Evolutionary conservation across 192 early-diverging fungal species (phyloP).

Genomic region (Linnemannia schmuckeri): DNA sequence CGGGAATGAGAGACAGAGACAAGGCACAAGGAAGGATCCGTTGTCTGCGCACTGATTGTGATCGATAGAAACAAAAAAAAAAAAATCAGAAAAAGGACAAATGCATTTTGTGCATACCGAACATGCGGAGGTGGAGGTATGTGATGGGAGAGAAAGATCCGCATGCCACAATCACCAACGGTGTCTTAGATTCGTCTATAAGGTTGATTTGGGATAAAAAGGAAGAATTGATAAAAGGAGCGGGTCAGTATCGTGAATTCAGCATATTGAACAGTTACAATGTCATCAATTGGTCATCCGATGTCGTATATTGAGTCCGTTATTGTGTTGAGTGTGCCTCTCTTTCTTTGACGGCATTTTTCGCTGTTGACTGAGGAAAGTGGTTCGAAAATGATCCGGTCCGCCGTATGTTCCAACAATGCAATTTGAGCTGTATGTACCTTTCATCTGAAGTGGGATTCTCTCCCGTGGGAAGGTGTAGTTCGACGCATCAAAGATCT

Average conservation of each 20-base stretch:
- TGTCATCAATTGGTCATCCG: slow-evolving; percentile 8
- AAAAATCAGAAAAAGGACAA: not conserved
- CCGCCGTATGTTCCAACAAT: not conserved
- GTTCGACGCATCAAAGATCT: slow-evolving; percentile 46
- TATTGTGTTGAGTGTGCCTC: not conserved
- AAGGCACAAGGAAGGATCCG: not conserved
- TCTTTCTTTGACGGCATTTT: not conserved
- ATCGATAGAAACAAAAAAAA: not conserved
- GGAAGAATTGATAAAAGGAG: not conserved
- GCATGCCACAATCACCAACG: slow-evolving; percentile 94
- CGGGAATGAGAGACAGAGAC: not conserved
- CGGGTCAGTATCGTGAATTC: not conserved
- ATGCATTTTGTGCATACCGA: slow-evolving; percentile 76
- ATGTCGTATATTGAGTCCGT: slow-evolving; percentile 5
- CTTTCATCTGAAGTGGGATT: slow-evolving; percentile 47
- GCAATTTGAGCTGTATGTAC: slow-evolving; percentile 8
- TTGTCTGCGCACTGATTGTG: not conserved
- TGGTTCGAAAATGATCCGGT: not conserved
- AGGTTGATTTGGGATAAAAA: not conserved
- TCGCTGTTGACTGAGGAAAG: not conserved
- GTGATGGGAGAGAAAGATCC: slow-evolving; percentile 98
- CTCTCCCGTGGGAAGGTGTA: slow-evolving; percentile 49
- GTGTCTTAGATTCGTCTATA: slow-evolving; percentile 75
- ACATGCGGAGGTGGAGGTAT: slow-evolving; percentile 97
- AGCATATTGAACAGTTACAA: not conserved